Percentiles rank a stretch among this genome's conserved stretches.
Conservation (phyloP, 2,329 filamentous ascomycete genomes). For the Ceratocystis smalleyi region DNA sequence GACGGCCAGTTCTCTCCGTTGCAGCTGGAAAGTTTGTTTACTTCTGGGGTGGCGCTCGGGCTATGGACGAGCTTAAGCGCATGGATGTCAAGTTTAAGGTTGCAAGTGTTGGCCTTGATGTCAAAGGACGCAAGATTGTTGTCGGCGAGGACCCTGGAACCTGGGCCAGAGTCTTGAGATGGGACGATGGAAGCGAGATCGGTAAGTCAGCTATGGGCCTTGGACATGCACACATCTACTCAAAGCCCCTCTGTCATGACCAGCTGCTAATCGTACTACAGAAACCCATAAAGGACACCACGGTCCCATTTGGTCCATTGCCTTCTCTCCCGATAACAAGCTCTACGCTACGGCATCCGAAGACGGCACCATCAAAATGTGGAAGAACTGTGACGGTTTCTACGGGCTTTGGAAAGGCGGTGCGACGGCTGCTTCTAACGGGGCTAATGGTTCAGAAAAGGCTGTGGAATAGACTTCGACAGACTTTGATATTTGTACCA, state of each 20-base stretch:
- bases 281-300: slow-evolving; percentile 95
- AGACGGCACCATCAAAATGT: slow-evolving; percentile 92
- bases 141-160: slow-evolving; percentile 86
- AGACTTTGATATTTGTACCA: not conserved
- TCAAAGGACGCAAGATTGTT: slow-evolving; percentile 65
- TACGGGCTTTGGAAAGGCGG: slow-evolving; percentile 49
- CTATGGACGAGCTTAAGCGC: slow-evolving; percentile 60
- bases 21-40: slow-evolving; percentile 89
- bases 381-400: slow-evolving; percentile 53
- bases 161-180: slow-evolving; percentile 90
- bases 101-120: slow-evolving; percentile 77
- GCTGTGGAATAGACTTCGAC: slow-evolving; percentile 17
- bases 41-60: slow-evolving; percentile 67
- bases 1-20: slow-evolving; percentile 62
- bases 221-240: not conserved
- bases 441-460: slow-evolving; percentile 14
- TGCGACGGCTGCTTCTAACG: slow-evolving; percentile 18
- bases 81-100: slow-evolving; percentile 70
- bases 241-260: not conserved
- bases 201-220: slow-evolving; percentile 31
- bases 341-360: slow-evolving; percentile 93
- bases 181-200: slow-evolving; percentile 67
- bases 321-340: slow-evolving; percentile 89
- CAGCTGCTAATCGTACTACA: slow-evolving; percentile 22
- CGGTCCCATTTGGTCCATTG: slow-evolving; percentile 89